These are phyloP conservation scores for Perkinsus olseni DNA, from an alignment of 169 alveolate species.

Conservation along the genomic window DNA sequence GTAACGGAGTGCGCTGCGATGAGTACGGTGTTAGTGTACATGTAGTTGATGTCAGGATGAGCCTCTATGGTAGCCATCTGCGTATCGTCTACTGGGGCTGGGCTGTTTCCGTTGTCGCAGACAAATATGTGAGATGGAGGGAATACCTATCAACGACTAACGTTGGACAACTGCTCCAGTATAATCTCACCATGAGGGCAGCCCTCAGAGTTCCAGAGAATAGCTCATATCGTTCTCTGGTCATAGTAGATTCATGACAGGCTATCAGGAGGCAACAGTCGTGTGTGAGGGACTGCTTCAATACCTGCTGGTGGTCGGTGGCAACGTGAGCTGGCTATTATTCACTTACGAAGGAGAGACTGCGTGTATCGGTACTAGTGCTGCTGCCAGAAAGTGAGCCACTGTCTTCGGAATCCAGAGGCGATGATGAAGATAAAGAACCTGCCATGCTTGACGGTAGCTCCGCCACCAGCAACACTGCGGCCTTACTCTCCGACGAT, in stretches of 20 bases:
- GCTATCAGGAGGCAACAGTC: neutral
- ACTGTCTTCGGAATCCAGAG: neutral
- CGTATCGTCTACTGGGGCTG: neutral
- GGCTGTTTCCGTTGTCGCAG: neutral
- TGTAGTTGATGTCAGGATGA: neutral
- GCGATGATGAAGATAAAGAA: neutral
- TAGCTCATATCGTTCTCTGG: neutral
- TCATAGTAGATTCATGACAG: neutral
- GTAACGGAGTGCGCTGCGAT: neutral
- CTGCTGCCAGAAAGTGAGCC: neutral
- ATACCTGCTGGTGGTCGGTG: neutral
- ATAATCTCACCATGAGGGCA: neutral
- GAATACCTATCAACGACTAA: neutral
- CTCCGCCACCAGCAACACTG: neutral
- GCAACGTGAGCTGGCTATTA: neutral
- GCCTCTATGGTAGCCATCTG: neutral
- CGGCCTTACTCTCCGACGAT: neutral
- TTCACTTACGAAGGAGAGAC: neutral
- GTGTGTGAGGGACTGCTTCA: neutral
- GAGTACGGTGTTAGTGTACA: neutral
- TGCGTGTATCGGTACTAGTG: neutral
- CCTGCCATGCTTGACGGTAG: neutral
- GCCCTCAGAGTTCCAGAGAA: neutral
- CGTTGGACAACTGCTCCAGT: neutral
- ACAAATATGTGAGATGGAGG: neutral